Percentiles rank a stretch among this genome's conserved stretches.
Conservation (phyloP, 2,329 filamentous ascomycete species). For the Hysterium pulicare region DNA sequence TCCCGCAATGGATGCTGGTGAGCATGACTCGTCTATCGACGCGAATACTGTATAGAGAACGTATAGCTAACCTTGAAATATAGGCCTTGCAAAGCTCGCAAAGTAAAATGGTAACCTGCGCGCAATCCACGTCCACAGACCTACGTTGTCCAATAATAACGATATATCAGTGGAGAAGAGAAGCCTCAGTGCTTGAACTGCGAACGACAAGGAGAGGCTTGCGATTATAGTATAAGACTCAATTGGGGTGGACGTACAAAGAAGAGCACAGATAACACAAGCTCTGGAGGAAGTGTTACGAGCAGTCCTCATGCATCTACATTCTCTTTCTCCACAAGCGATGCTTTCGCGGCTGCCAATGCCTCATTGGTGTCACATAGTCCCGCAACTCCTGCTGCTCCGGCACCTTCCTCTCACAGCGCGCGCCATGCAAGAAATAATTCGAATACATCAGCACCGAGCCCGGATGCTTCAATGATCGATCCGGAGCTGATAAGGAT, state of each 20-base stretch:
- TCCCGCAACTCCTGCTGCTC: conserved; percentile 15
- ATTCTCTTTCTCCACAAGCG: conserved; percentile 24
- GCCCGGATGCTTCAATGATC: conserved; percentile 18
- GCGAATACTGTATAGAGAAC: background rate
- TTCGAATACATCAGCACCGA: conserved; percentile 21
- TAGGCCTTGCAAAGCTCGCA: conserved; percentile 76
- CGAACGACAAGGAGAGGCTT: conserved; percentile 65
- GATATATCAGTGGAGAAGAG: conserved; percentile 60
- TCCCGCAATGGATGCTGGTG: conserved; percentile 69
- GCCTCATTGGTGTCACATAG: conserved; percentile 9
- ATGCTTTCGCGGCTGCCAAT: conserved; percentile 15
- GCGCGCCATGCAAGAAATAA: conserved; percentile 21
- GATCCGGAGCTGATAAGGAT: conserved; percentile 25
- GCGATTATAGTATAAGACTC: conserved; percentile 76
- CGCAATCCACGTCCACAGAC: background rate
- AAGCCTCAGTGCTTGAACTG: conserved; percentile 72
- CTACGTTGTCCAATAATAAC: conserved; percentile 15
- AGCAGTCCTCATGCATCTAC: conserved; percentile 28
- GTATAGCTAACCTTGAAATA: conserved; percentile 13
- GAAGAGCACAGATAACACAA: conserved; percentile 46
- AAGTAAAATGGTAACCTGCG: conserved; percentile 65
- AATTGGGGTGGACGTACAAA: conserved; percentile 76
- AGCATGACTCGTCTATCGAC: conserved; percentile 10
- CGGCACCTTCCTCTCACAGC: conserved; percentile 8
- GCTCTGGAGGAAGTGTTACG: conserved; percentile 18